Percentiles rank a stretch among this genome's conserved stretches.
Conservation (phyloP, 1,139 yeast species). For the Blastobotrys persicus region DNA sequence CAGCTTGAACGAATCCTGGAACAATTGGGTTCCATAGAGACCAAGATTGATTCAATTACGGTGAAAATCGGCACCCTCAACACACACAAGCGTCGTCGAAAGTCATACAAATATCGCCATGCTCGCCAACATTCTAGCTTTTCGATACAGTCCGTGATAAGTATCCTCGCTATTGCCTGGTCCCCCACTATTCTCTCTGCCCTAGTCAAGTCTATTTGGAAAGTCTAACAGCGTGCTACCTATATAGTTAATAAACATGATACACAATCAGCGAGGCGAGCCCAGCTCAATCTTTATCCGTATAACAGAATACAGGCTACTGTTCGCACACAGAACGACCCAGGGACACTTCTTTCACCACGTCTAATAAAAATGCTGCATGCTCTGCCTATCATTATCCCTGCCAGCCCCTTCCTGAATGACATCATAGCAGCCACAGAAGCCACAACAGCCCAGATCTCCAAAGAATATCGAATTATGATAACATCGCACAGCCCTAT, state of each 20-base stretch:
- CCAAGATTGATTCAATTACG: background rate
- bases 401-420: background rate
- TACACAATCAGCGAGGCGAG: background rate
- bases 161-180: conserved; percentile 5
- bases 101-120: background rate
- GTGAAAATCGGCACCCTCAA: background rate
- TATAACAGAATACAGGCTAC: too few species aligned
- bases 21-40: background rate
- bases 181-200: background rate
- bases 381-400: too few species aligned
- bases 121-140: background rate
- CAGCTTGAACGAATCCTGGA: background rate
- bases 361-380: too few species aligned
- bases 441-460: background rate
- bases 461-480: background rate
- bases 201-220: background rate
- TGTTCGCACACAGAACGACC: too few species aligned
- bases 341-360: too few species aligned
- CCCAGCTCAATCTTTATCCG: too few species aligned
- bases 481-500: background rate
- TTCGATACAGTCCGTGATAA: background rate
- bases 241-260: background rate
- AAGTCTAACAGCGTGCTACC: background rate
- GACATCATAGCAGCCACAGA: background rate
- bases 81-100: background rate